Evolutionary conservation across 2,329 filamentous ascomycete species (phyloP), one percentile per base, ranked within the genome.

Genomic region (Shiraia sp.): DNA sequence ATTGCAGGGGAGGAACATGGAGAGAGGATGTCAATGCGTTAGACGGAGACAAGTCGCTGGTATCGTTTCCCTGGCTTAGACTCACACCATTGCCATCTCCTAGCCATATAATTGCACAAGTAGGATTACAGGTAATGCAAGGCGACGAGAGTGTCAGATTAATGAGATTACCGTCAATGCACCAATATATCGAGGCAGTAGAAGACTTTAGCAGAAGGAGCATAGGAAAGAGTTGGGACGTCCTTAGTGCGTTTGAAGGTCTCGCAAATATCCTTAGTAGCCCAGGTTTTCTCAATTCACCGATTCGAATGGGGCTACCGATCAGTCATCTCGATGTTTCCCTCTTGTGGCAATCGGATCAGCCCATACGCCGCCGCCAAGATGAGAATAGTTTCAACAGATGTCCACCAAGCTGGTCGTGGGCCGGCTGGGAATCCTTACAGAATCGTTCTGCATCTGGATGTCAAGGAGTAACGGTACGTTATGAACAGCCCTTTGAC

Each of bases 351-450:
- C 36, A 33, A 13, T 12, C 36, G 12, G 12, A 32, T 15, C n/a
- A 27, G 23, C 36, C 36, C 6, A 10, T 30, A 9, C 36, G 36
- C n/a, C 36, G 36, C 6, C 36, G 36, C 2, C 17, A 19, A 32
- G 12, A 40, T 28, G 26, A 23, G 5, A n/a, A n/a, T n/a, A n/a
- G n/a, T n/a, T 12, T 27, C 12, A 25, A 36, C 12, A 14, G 23
- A 29, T 24, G 19, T 22, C 28, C 24, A 15, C 36, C 36, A 10
- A 40, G 36, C 36, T 40, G 36, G 36, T 24, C 36, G 4, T 40
- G 36, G 17, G 22, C 28, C 15, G 36, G 36, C 3, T 40, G 36
- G 36, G 36, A 36, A 13, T 14, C 34, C 12, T 23, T n/a, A 4
- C 10, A 38, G 17, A 17, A 17, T n/a, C 26, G 13, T 16, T 13